phyloP scores from a whole-genome alignment of 2,329 filamentous ascomycete species.

The Rhynchosporium graminicola region DNA sequence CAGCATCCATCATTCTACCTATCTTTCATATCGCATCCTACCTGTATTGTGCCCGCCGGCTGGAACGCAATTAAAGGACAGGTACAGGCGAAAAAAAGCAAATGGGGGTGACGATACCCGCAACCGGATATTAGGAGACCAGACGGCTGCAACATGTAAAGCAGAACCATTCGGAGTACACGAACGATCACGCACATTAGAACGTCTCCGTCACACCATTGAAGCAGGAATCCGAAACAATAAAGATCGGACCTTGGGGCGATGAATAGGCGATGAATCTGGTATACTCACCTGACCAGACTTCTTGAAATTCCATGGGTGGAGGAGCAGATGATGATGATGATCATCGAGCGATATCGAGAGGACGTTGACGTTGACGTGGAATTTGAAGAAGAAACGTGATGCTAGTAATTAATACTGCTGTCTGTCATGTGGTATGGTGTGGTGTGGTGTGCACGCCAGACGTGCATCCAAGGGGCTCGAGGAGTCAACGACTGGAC shows the following conservation, averaged over 20 bases:
- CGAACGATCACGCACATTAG: constrained; percentile 1
- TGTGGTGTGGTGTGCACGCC: background rate
- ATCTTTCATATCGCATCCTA: background rate
- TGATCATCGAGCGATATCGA: background rate
- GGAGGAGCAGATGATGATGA: background rate
- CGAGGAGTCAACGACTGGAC: background rate
- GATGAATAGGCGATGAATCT: background rate
- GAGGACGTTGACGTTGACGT: background rate
- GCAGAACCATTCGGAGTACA: constrained; percentile 10
- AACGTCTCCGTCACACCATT: background rate
- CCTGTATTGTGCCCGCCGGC: background rate
- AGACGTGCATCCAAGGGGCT: constrained; percentile 1
- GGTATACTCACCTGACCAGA: background rate
- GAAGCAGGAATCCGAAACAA: constrained; percentile 6
- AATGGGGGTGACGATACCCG: constrained; percentile 1
- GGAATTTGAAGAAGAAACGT: background rate
- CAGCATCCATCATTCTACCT: background rate
- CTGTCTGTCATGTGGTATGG: background rate
- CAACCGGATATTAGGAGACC: constrained; percentile 12
- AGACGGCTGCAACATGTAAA: constrained; percentile 10
- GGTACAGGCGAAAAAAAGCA: background rate
- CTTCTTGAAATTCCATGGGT: background rate
- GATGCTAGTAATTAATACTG: too few species aligned
- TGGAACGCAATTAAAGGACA: background rate
- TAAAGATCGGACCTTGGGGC: background rate